Base-by-base conservation (phyloP, 495 filamentous ascomycete genomes). In the Chaetomium tenue region DNA sequence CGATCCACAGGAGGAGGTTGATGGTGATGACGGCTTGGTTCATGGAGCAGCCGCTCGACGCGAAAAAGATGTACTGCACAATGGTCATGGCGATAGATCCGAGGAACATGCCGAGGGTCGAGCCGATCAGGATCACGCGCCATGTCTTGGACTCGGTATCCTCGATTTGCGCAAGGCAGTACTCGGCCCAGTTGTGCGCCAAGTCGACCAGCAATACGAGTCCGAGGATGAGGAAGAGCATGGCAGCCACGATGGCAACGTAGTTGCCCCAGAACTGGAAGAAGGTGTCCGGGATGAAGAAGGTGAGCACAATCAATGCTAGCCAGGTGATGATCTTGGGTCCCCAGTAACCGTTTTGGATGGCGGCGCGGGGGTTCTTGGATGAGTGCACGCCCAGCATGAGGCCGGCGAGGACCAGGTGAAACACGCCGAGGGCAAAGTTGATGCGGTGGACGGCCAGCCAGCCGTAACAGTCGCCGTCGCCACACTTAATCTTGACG, bases 61-160 rank as follows among this genome's bases (percentile, higher is more conserved):
- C 94, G 70, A 98, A 98, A 86, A 97, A 98, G 74, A 94, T 86
- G 81, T 97, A 98, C 88, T 96, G 95, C 68, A 98, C 72, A 66
- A 97, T 88, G 13, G 93, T 98, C 90, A 98, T 94, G 63, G 88
- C 91, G 33, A 97, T 76, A 22, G 91, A 92, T 18, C 84, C 86
- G 63, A 97, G 74, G 79, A 96, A 98, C 94, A 98, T 98, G 74
- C 89, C 87, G 37, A 98, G 77, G 2, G 94, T 97, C 22, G 92
- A 96, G 57, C 92, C 91, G 69, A 98, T 91, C 13, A 98, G 83
- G 58, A 98, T 78, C 12, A 84, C 84, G 40, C 92, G 84, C 94
- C 94, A 98, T 39, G 88, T 70, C 42, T 82, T 82, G 18, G 93
- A 96, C 74, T 97, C 93, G 61, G 83, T 87, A 50, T 90, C 85